A percentile compares a stretch with the other conserved stretches of the same genome.
phyloP scores from a whole-genome alignment of 768 basidiomycete genomes.

The Mrakia gelida region DNA sequence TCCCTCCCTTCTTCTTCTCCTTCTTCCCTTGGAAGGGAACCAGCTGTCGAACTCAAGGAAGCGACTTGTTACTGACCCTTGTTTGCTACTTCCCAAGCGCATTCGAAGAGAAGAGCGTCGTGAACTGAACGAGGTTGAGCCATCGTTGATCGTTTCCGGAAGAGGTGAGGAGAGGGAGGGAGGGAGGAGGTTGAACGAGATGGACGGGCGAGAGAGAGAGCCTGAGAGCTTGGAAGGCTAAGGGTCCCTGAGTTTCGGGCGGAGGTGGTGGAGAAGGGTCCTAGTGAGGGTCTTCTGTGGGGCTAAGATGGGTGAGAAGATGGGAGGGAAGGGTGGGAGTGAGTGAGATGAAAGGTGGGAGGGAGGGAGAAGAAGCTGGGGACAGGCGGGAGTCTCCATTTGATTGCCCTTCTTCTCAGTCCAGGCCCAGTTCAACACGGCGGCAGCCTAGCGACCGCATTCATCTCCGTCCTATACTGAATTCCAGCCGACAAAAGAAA shows the following conservation, averaged over 20 bases:
- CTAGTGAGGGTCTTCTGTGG: neutral
- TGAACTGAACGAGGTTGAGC: constrained; percentile 24
- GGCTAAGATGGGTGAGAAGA: neutral
- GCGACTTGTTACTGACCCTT: constrained; percentile 49
- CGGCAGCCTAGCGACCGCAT: too few relatives aligned
- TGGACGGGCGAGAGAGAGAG: neutral
- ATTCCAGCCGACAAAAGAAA: too few relatives aligned
- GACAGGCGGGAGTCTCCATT: neutral
- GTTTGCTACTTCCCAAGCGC: constrained; percentile 88
- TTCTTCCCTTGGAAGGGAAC: neutral
- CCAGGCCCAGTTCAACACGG: too few relatives aligned
- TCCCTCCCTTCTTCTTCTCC: neutral
- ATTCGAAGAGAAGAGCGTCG: constrained; percentile 31
- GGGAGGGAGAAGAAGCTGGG: neutral
- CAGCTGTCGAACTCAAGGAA: neutral
- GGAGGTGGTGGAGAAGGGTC: neutral
- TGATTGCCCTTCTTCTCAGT: too few relatives aligned
- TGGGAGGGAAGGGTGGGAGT: neutral
- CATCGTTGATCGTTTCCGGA: neutral
- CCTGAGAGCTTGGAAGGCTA: too few relatives aligned
- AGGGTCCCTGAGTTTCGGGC: too few relatives aligned
- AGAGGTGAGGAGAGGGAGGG: neutral
- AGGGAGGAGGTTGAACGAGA: neutral
- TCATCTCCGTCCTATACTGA: too few relatives aligned
- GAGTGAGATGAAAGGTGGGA: neutral